These are phyloP conservation scores for Leptodermis oblonga DNA, from an alignment of 257 asterid genomes.

Conservation along the genomic window DNA sequence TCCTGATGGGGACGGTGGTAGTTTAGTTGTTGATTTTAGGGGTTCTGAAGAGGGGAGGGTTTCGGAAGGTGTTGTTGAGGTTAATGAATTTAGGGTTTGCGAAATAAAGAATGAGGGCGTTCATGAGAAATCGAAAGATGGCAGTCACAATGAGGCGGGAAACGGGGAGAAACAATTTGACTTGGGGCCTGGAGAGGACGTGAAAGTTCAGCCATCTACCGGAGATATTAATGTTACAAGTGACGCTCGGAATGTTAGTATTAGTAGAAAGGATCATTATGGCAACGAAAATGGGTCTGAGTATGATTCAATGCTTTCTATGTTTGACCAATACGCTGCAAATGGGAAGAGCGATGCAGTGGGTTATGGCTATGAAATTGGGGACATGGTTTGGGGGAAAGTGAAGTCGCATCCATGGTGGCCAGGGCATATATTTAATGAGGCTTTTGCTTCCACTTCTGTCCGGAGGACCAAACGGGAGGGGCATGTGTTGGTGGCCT, in stretches of 20 bases:
- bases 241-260: slow-evolving; percentile 1
- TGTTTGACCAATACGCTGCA: slow-evolving; percentile 56
- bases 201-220: too few relatives aligned
- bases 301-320: slow-evolving; percentile 52
- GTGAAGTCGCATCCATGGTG: slow-evolving; percentile 99
- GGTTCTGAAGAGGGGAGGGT: slow-evolving; percentile 25
- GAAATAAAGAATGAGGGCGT: slow-evolving; percentile 18
- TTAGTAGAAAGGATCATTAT: slow-evolving; percentile 7
- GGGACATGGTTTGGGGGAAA: slow-evolving; percentile 99
- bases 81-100: slow-evolving; percentile 16
- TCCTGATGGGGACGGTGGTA: slow-evolving; percentile 15
- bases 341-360: slow-evolving; percentile 41
- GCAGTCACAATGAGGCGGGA: slow-evolving; percentile 5
- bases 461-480: slow-evolving; percentile 70
- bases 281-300: slow-evolving; percentile 19
- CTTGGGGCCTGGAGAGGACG: not conserved
- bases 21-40: slow-evolving; percentile 16
- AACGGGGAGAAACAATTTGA: slow-evolving; percentile 5
- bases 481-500: slow-evolving; percentile 84
- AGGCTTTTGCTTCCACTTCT: slow-evolving; percentile 60
- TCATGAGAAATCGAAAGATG: slow-evolving; percentile 4
- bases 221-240: not conserved
- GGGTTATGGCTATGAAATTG: slow-evolving; percentile 63
- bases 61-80: slow-evolving; percentile 17
- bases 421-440: slow-evolving; percentile 86